Conservation (phyloP, 2,329 filamentous ascomycete species). For the Botryotinia narcissicola region DNA sequence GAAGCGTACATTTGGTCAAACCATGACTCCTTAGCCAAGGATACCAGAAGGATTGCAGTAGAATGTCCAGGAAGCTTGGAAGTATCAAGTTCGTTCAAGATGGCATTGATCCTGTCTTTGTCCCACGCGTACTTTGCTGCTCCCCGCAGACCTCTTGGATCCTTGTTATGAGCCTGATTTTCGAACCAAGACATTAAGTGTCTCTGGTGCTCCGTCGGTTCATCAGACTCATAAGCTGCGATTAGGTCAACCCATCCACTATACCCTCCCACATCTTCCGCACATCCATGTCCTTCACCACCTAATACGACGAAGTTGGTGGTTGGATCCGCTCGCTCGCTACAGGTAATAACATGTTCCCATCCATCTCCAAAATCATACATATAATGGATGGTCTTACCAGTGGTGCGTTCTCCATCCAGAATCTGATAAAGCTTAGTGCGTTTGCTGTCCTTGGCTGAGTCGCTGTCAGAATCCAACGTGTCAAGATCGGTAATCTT, state of each 20-base stretch:
- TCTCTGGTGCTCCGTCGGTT: not conserved
- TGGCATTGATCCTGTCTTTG: not conserved
- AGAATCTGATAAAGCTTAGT: not conserved
- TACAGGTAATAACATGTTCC: not conserved
- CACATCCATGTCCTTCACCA: constrained; percentile 5
- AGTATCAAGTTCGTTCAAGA: not conserved
- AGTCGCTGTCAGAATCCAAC: not conserved
- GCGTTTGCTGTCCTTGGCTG: not conserved
- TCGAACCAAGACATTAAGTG: not conserved
- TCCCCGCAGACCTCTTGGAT: not conserved
- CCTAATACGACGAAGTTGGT: not conserved
- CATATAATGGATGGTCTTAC: not conserved
- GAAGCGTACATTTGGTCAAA: not conserved
- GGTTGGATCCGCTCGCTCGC: not conserved
- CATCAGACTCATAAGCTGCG: not conserved
- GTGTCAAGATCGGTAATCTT: not conserved
- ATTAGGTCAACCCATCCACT: not conserved
- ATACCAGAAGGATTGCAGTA: not conserved
- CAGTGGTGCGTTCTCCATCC: not conserved
- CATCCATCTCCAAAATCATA: not conserved
- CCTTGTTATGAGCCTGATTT: not conserved
- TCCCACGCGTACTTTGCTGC: not conserved
- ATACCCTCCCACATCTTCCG: not conserved
- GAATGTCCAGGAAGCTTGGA: not conserved
- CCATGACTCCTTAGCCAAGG: not conserved